Evolutionary conservation across 441 rosid genomes (phyloP).

Genomic region (Melastoma candidum): DNA sequence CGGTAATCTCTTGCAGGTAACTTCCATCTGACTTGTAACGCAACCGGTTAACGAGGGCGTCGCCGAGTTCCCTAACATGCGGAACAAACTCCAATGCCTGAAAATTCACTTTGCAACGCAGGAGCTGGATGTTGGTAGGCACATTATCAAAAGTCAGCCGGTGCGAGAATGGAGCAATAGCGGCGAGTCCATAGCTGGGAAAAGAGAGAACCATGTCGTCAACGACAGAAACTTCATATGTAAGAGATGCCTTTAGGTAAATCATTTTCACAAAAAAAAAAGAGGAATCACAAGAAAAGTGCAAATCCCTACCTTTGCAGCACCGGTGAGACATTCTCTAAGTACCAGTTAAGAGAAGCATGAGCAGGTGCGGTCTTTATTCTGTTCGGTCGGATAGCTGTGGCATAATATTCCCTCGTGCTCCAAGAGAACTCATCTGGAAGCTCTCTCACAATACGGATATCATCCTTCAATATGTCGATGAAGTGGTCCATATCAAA

Average conservation of each 20-base stretch:
- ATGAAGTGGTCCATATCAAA: conserved; percentile 94
- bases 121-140: conserved; percentile 62
- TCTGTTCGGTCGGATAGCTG: conserved; percentile 73
- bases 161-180: conserved; percentile 91
- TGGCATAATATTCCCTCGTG: conserved; percentile 84
- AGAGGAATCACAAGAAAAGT: background rate
- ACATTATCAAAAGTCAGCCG: conserved; percentile 87
- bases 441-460: conserved; percentile 65
- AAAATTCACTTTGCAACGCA: conserved; percentile 94
- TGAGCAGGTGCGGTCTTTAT: conserved; percentile 94
- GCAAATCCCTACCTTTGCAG: conserved; percentile 54
- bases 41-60: conserved; percentile 69
- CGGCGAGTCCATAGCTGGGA: conserved; percentile 83
- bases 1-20: conserved; percentile 32
- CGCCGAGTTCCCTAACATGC: conserved; percentile 80
- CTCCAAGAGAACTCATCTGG: conserved; percentile 87
- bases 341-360: conserved; percentile 89
- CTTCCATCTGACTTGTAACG: conserved; percentile 36
- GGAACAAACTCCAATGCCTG: conserved; percentile 85
- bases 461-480: conserved; percentile 64
- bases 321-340: conserved; percentile 80
- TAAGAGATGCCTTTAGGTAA: too few species aligned
- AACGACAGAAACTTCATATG: too few species aligned
- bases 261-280: background rate
- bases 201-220: conserved; percentile 6